Evolutionary conservation across 768 basidiomycete genomes (phyloP).

Genomic region (Boletus vinaceobasis): DNA sequence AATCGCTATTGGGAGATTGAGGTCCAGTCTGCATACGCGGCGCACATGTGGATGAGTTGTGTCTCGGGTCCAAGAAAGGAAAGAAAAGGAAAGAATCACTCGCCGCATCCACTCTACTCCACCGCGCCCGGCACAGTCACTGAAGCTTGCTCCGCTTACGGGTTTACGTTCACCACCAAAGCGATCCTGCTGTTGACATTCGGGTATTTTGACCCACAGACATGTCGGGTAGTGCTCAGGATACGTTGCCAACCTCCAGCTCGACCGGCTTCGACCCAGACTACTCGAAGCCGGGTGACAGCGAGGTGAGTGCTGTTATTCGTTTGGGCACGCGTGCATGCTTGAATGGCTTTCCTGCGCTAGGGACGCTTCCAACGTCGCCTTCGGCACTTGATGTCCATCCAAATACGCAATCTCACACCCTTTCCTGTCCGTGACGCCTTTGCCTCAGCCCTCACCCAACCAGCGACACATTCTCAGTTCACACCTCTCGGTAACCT

Average conservation of each 20-base stretch:
- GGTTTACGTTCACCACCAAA: conserved; percentile 2
- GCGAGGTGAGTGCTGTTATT: conserved; percentile 13
- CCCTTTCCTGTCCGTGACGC: conserved; percentile 76
- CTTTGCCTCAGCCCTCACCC: conserved; percentile 68
- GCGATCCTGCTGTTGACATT: background rate
- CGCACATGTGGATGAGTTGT: background rate
- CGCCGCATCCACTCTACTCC: background rate
- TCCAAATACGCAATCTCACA: conserved; percentile 80
- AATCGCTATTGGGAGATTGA: conserved; percentile 23
- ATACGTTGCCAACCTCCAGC: conserved; percentile 11
- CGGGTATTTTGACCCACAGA: background rate
- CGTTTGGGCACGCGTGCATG: background rate
- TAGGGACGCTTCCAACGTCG: conserved; percentile 49
- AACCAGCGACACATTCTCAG: conserved; percentile 62
- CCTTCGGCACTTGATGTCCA: conserved; percentile 65
- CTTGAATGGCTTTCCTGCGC: background rate
- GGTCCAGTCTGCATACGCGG: conserved; percentile 44
- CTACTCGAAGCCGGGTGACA: conserved; percentile 5
- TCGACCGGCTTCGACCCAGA: conserved; percentile 17
- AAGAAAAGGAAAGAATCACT: conserved; percentile 4
- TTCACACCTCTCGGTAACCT: conserved; percentile 54
- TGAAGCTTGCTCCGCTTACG: background rate
- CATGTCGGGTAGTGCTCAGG: conserved; percentile 23
- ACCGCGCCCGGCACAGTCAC: conserved; percentile 1
- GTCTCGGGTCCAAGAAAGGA: conserved; percentile 24